phyloP scores from a whole-genome alignment of 805 yeast species.

The Blastobotrys peoriensis region DNA sequence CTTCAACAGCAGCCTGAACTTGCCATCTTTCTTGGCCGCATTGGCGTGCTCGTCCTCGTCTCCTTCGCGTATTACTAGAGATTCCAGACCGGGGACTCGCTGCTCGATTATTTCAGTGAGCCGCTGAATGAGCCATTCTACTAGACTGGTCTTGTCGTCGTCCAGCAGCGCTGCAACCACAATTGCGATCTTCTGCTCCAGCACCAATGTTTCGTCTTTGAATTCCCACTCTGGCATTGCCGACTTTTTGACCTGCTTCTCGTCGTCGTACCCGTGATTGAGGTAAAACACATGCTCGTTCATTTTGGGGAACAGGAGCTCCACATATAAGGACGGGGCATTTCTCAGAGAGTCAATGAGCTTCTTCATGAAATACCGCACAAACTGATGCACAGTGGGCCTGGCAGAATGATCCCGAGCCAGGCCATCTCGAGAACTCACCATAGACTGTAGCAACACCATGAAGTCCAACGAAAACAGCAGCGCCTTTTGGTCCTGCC shows the following conservation, averaged over 20 bases:
- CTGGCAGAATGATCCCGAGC: conserved; percentile 40
- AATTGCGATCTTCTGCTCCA: conserved; percentile 46
- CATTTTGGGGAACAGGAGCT: conserved; percentile 58
- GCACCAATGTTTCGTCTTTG: conserved; percentile 20
- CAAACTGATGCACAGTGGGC: conserved; percentile 57
- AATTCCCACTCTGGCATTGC: conserved; percentile 26
- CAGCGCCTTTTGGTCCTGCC: conserved; percentile 51
- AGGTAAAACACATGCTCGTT: conserved; percentile 46
- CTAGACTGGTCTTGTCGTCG: conserved; percentile 37
- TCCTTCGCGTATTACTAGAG: conserved; percentile 14
- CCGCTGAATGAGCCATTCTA: conserved; percentile 40
- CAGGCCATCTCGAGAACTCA: conserved; percentile 38
- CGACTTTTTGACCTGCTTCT: conserved; percentile 17
- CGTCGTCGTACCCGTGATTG: conserved; percentile 50
- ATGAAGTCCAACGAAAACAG: conserved; percentile 72
- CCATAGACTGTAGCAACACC: conserved; percentile 46
- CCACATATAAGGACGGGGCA: conserved; percentile 53
- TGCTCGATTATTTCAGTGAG: conserved; percentile 4
- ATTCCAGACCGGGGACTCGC: conserved; percentile 1
- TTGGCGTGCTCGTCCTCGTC: conserved; percentile 19
- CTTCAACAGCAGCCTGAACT: conserved; percentile 42
- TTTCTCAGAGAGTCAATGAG: conserved; percentile 42
- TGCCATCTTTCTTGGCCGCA: conserved; percentile 42
- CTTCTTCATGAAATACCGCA: conserved; percentile 58
- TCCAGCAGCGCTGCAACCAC: conserved; percentile 44